These are phyloP conservation scores for Lactifluus piperatus DNA, from an alignment of 768 basidiomycete genomes.

Conservation along the genomic window DNA sequence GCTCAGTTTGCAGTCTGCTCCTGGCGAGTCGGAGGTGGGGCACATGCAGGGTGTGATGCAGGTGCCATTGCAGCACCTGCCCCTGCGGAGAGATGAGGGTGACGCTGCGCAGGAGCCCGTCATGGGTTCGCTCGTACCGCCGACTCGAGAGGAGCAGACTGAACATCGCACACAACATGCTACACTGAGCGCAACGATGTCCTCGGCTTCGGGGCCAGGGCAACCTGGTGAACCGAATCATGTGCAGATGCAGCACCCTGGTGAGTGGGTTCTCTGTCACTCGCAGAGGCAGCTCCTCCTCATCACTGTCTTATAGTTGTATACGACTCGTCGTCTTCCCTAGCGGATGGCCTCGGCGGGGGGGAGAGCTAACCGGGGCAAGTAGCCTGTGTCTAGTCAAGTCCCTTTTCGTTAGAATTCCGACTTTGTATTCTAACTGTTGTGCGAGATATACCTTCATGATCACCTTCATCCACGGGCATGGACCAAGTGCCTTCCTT, in stretches of 20 bases:
- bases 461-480: background rate
- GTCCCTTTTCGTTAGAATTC: background rate
- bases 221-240: conserved; percentile 13
- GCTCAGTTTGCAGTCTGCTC: conserved; percentile 9
- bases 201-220: conserved; percentile 8
- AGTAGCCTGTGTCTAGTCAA: background rate
- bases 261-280: background rate
- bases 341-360: conserved; percentile 18
- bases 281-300: background rate
- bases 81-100: conserved; percentile 18
- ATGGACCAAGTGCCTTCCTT: too few species aligned
- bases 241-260: conserved; percentile 13
- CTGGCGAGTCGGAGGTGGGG: conserved; percentile 13
- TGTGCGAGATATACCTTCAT: background rate
- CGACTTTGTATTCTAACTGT: conserved; percentile 3
- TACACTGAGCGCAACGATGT: background rate
- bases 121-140: conserved; percentile 26
- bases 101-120: conserved; percentile 21
- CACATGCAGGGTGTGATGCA: conserved; percentile 16
- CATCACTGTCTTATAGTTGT: conserved; percentile 6
- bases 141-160: conserved; percentile 20
- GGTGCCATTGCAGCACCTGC: conserved; percentile 11
- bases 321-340: conserved; percentile 16
- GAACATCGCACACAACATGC: conserved; percentile 11
- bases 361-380: conserved; percentile 1